Base-by-base conservation (phyloP, 352 stramenopile genomes). In the Pythium chondricola region DNA sequence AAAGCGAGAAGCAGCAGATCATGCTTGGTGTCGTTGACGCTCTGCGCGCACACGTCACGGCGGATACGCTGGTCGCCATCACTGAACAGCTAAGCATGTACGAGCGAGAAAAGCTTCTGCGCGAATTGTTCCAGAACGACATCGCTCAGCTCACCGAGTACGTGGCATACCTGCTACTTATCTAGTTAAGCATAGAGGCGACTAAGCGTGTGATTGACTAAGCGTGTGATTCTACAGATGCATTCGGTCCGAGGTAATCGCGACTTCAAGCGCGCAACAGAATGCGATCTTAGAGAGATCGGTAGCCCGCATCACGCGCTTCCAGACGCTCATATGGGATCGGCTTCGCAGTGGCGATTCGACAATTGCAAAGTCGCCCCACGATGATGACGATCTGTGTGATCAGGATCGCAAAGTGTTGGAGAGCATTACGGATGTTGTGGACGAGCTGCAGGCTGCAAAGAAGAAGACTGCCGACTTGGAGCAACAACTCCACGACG, bases 361-460 rank as follows among this genome's bases (percentile, higher is more conserved):
- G 27, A 51, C 18, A 11, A 20, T 14, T 31, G n/a, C 48, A 16
- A 4, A 38, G 13, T 48, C 47, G 14, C 27, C 40, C 16, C 26
- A 47, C 27, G 49, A 56, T 6, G 71, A 74, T 24, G 70, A 81
- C 32, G 72, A 70, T 46, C 60, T 86, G 29, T 81, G 63, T 18
- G 74, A 86, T 35, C 66, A 84, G 47, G 74, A 86, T 39, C 71
- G 72, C 7, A 81, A 86, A 51, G 58, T 84, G 20, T 46, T 87
- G 9, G 75, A 85, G 32, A 63, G 38, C 30, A 56, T 85, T 11
- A 64, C 51, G 2, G 72, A 87, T 13, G 27, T 77, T 16, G 52
- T 85, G 4, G 75, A 87, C 6, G 75, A 87, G 25, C 44, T 85
- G 14, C 60, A 71, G 16, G 37, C 45, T 0, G 51, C 63, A 24